Conservation (phyloP, 1,284 basidiomycete species). For the Tetrapyrgos nigripes region DNA sequence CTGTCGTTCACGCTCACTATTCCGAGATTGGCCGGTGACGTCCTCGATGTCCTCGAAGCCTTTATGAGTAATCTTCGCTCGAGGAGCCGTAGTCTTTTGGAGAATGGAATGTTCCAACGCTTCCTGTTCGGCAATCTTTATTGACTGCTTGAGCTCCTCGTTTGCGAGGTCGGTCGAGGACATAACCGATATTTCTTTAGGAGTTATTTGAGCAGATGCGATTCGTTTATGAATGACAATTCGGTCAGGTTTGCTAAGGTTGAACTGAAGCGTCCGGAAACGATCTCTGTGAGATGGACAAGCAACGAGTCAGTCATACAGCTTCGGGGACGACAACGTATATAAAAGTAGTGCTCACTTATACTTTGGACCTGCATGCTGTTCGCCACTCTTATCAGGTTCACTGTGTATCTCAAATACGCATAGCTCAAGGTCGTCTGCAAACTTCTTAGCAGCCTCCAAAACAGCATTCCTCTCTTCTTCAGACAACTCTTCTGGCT, state of each 20-base stretch:
- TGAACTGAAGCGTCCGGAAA: constrained; percentile 84
- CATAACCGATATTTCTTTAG: constrained; percentile 79
- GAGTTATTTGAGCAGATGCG: constrained; percentile 64
- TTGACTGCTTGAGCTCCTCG: constrained; percentile 81
- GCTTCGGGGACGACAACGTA: constrained; percentile 8
- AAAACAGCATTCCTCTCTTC: constrained; percentile 63
- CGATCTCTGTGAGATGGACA: constrained; percentile 63
- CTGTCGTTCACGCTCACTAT: constrained; percentile 61
- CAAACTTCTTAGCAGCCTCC: constrained; percentile 62
- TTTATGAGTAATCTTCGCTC: constrained; percentile 90
- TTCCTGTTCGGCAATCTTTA: constrained; percentile 80
- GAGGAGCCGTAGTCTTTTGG: constrained; percentile 71
- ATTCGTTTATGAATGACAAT: constrained; percentile 78
- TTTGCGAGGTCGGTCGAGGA: constrained; percentile 86
- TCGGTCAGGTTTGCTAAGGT: constrained; percentile 78
- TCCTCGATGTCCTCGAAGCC: constrained; percentile 88
- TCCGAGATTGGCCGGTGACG: constrained; percentile 58
- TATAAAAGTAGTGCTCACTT: constrained; percentile 60
- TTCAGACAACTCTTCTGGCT: constrained; percentile 54
- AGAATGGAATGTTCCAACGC: constrained; percentile 84
- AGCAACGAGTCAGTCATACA: constrained; percentile 16
- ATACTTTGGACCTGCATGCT: constrained; percentile 74
- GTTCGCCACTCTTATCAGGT: constrained; percentile 75
- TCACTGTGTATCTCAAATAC: constrained; percentile 77
- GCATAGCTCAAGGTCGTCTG: constrained; percentile 70